Percentiles rank a stretch among this genome's conserved stretches.
These are phyloP conservation scores for Clarireedia hainanense DNA, from an alignment of 2,329 filamentous ascomycete genomes.

Conservation along the genomic window DNA sequence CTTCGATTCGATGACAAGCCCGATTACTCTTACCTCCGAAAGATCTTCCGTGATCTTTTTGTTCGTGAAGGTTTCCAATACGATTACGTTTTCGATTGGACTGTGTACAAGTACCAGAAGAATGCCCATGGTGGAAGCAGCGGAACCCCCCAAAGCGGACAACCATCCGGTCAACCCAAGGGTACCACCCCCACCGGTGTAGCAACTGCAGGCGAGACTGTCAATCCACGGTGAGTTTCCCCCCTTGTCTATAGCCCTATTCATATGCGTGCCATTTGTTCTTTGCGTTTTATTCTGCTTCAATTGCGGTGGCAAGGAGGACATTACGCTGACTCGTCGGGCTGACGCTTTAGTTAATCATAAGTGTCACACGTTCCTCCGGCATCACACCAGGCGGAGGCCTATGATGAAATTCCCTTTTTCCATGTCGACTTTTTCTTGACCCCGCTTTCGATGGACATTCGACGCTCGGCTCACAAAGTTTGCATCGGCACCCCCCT, in stretches of 20 bases:
- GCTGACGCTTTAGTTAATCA: constrained; percentile 78
- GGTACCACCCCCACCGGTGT: constrained; percentile 41
- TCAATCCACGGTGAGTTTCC: too few species aligned
- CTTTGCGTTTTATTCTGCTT: constrained; percentile 74
- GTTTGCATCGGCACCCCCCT: background rate
- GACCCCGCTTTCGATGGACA: background rate
- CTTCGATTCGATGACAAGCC: constrained; percentile 97
- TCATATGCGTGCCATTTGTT: constrained; percentile 39
- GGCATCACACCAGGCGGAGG: constrained; percentile 59
- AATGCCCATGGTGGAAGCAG: constrained; percentile 57
- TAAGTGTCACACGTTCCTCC: constrained; percentile 51
- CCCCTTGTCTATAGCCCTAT: background rate
- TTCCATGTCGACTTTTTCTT: background rate
- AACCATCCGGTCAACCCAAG: constrained; percentile 37
- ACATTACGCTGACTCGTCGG: constrained; percentile 63
- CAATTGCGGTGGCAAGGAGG: constrained; percentile 66
- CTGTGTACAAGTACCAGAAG: constrained; percentile 99
- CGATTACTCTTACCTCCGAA: constrained; percentile 95
- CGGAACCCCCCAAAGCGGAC: constrained; percentile 64
- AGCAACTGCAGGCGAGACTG: constrained; percentile 54
- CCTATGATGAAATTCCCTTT: background rate
- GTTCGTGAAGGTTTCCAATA: constrained; percentile 99
- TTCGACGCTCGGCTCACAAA: background rate
- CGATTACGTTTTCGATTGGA: constrained; percentile 99
- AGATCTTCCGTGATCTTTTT: constrained; percentile 95